Evolutionary conservation across 176 grass and related monocot species (phyloP).

Genomic region (Guadua angustifolia): DNA sequence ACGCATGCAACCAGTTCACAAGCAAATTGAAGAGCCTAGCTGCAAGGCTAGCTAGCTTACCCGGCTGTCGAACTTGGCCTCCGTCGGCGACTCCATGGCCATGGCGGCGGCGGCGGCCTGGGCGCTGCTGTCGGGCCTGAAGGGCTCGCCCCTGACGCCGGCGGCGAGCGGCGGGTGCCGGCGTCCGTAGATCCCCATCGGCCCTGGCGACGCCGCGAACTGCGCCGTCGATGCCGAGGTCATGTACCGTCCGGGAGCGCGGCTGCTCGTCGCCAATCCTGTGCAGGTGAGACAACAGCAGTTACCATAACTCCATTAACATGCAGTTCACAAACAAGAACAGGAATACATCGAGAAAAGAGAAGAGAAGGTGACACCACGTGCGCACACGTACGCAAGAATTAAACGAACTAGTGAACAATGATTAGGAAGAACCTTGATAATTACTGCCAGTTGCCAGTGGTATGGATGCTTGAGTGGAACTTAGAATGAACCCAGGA

Average conservation of each 20-base stretch:
- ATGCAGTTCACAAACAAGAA: neutral
- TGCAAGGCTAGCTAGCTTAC: neutral
- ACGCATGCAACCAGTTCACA: neutral
- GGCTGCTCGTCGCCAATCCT: constrained; percentile 20
- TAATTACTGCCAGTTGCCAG: neutral
- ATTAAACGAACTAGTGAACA: neutral
- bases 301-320: neutral
- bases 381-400: neutral
- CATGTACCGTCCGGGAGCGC: neutral
- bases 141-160: constrained; percentile 24
- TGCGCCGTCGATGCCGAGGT: constrained; percentile 9
- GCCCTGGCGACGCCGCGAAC: neutral
- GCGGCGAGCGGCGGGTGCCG: neutral
- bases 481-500: neutral
- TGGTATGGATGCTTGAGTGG: neutral
- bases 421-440: neutral
- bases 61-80: constrained; percentile 20
- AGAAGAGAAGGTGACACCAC: neutral
- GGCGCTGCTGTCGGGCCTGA: neutral
- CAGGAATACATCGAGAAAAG: neutral
- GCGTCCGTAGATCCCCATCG: constrained; percentile 51
- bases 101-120: neutral
- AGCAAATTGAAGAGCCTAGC: neutral
- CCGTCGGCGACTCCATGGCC: neutral
- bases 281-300: neutral